Evolutionary conservation across 1,284 basidiomycete genomes (phyloP).

Genomic region (Leccinum subfulvum): DNA sequence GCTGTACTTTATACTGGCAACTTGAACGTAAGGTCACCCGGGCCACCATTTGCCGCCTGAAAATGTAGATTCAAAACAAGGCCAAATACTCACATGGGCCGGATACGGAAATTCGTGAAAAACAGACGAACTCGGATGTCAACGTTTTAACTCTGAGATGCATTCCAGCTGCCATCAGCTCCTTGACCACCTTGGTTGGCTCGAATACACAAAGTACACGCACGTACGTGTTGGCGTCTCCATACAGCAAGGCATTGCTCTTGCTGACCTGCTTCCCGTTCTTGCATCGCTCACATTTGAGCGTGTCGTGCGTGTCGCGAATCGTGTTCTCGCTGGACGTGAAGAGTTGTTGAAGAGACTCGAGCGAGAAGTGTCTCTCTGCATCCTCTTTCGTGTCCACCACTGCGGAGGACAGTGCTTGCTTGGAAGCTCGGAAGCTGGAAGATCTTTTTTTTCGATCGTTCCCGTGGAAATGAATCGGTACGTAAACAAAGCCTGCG

Average conservation of each 20-base stretch:
- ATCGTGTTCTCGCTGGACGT: constrained; percentile 85
- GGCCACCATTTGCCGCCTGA: too few species aligned
- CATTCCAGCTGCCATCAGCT: constrained; percentile 76
- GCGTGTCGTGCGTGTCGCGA: constrained; percentile 96
- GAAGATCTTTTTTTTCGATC: constrained; percentile 98
- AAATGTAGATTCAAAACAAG: too few species aligned
- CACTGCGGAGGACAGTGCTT: constrained; percentile 94
- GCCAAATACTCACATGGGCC: too few species aligned
- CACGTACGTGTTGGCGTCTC: constrained; percentile 94
- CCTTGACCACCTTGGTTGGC: neutral
- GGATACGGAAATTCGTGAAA: too few species aligned
- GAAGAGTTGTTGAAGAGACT: constrained; percentile 90
- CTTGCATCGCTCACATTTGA: constrained; percentile 96
- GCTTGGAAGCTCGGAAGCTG: constrained; percentile 83
- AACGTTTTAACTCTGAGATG: constrained; percentile 81
- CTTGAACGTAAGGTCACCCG: too few species aligned
- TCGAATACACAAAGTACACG: constrained; percentile 36
- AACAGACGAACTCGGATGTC: constrained; percentile 20
- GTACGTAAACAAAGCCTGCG: constrained; percentile 83
- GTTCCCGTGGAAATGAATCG: constrained; percentile 97
- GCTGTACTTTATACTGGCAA: too few species aligned
- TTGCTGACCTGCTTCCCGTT: constrained; percentile 85
- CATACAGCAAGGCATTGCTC: constrained; percentile 86
- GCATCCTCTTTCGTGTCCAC: constrained; percentile 97
- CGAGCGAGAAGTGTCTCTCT: constrained; percentile 92